Evolutionary conservation across 2,329 filamentous ascomycete genomes (phyloP), one percentile per base, ranked within the genome.

Genomic region (Colletotrichum ledebouriae): DNA sequence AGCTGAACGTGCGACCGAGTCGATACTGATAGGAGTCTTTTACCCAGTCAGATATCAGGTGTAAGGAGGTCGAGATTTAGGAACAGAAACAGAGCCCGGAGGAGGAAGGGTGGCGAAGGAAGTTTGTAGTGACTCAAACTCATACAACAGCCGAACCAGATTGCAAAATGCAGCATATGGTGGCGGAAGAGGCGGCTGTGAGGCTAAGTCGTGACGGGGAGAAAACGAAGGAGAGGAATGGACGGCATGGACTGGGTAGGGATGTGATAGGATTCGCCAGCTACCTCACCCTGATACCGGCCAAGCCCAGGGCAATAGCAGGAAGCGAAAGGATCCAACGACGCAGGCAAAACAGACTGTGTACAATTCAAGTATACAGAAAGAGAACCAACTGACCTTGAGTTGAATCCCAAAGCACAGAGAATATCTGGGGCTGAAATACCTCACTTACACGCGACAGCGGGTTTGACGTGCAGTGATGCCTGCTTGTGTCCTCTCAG

Each of bases 181-280:
- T 42, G 60, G 63, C 73, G 73, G 73, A 71, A 69, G 62, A 55
- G 62, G 71, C 71, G 73, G 73, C 71, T 70, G 17, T 56, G 71
- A 71, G 71, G 71, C 72, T 71, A 73, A 74, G 69, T 69, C 53
- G 66, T 61, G 61, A 57, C 37, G 53, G 37, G n/a, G 25, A 34
- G 22, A 52, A 29, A 52, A 33, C 25, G 25, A 56, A 20, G 17
- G 52, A 56, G 20, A 52, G 29, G n/a, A 3, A 12, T 39, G 37
- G 37, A 15, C 3, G 13, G 37, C 5, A 39, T 39, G 11, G 37
- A 39, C 37, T 11, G 37, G 29, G 29, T 29, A 29, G 29, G 29
- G 29, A 29, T 29, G 29, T 29, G 29, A 29, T 29, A 6, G 29
- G 29, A 20, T 52, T 52, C 22, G 22, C 49, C 15, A 33, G 22